These are phyloP conservation scores for Hymenoscyphus fructigenus DNA, from an alignment of 2,329 filamentous ascomycete species.

Conservation along the genomic window DNA sequence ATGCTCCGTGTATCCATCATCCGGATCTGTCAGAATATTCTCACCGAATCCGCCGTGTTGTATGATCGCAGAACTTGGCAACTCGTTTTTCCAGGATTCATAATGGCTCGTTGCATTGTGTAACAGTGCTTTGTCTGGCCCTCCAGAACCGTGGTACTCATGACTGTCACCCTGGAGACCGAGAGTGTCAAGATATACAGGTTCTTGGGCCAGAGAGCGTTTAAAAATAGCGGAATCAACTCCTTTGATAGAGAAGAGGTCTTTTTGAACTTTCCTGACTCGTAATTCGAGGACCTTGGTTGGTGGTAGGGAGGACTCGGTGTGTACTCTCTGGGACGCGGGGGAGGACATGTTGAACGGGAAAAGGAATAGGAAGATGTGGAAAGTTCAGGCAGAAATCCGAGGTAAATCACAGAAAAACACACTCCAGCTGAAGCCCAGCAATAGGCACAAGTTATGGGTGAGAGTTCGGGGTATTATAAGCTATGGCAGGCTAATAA, in stretches of 20 bases:
- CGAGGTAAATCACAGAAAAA: too few species aligned
- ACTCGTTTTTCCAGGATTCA: conserved; percentile 49
- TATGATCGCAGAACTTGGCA: conserved; percentile 53
- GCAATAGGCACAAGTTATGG: too few species aligned
- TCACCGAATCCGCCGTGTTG: conserved; percentile 60
- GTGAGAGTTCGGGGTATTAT: too few species aligned
- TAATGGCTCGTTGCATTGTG: conserved; percentile 61
- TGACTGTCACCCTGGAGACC: conserved; percentile 19
- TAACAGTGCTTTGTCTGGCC: conserved; percentile 43
- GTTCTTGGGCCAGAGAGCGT: background rate
- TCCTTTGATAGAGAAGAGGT: conserved; percentile 2
- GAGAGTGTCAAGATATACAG: conserved; percentile 10
- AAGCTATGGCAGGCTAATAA: too few species aligned
- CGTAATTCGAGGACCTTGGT: conserved; percentile 1
- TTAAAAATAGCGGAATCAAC: conserved; percentile 8
- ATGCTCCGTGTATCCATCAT: conserved; percentile 50
- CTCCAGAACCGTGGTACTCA: conserved; percentile 45
- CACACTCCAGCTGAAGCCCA: too few species aligned
- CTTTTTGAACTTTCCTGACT: background rate
- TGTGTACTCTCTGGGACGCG: too few species aligned
- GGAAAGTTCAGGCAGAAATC: too few species aligned
- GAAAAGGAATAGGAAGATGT: too few species aligned
- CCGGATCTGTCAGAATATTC: conserved; percentile 55
- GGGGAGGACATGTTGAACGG: too few species aligned
- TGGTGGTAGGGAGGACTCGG: background rate